These are phyloP conservation scores for Ophiostoma novo-ulmi DNA, from an alignment of 2,329 filamentous ascomycete genomes.

Conservation along the genomic window DNA sequence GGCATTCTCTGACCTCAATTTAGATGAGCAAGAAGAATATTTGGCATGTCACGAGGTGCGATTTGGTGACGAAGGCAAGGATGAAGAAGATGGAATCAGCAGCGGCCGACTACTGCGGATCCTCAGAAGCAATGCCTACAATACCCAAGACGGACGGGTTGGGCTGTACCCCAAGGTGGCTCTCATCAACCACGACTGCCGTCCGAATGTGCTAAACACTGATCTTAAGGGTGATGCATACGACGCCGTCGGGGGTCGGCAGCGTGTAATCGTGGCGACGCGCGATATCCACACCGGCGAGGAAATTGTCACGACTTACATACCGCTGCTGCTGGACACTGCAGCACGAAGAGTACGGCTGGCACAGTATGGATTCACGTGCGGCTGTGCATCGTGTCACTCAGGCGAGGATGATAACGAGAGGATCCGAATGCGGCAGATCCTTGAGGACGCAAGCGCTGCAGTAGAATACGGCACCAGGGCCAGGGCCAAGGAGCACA, in stretches of 20 bases:
- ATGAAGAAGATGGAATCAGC: slow-evolving; percentile 8
- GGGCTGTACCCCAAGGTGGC: slow-evolving; percentile 40
- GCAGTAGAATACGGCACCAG: background rate
- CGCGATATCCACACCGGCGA: slow-evolving; percentile 34
- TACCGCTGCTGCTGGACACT: slow-evolving; percentile 34
- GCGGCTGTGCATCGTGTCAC: background rate
- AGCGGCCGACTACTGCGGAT: slow-evolving; percentile 31
- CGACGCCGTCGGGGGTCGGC: background rate
- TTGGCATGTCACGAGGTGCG: slow-evolving; percentile 32
- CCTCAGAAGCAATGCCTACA: slow-evolving; percentile 41
- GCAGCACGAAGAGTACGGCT: slow-evolving; percentile 33
- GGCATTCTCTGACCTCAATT: slow-evolving; percentile 25
- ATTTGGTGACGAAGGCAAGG: slow-evolving; percentile 27
- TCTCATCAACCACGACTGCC: slow-evolving; percentile 41
- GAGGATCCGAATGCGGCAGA: background rate
- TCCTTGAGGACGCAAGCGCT: background rate
- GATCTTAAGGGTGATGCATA: slow-evolving; percentile 18
- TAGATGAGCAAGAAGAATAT: slow-evolving; percentile 32
- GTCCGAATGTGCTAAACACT: slow-evolving; percentile 36
- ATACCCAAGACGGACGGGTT: slow-evolving; percentile 28
- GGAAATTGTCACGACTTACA: slow-evolving; percentile 38
- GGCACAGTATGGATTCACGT: slow-evolving; percentile 31
- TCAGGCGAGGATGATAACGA: background rate
- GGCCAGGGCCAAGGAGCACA: slow-evolving; percentile 12
- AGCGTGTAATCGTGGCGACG: slow-evolving; percentile 33